Evolutionary conservation across 2,329 filamentous ascomycete species (phyloP), one percentile per base, ranked within the genome.

Genomic region (Westerdykella sp.): DNA sequence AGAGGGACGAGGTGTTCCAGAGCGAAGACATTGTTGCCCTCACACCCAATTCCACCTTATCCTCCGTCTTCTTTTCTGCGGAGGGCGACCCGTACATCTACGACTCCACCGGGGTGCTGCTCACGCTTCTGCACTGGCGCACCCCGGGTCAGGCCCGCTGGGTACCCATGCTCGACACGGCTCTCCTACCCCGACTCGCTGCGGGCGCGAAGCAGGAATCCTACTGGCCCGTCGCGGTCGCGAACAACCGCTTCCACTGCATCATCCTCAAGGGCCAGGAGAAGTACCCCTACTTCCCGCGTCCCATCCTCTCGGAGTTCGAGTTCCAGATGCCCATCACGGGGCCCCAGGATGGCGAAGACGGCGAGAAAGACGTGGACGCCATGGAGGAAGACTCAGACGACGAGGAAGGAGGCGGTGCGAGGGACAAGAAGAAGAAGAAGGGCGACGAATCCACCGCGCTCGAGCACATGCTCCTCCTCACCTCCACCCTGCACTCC

Each of bases 231-330:
- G 87, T 98, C 25, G 93, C 93, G 1, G 90, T 97, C 1, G 88
- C 91, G 2, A 82, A 90, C 59, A 78, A 85, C 57, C 91, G 85
- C 60, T 98, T 98, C 68, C 91, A 97, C 74, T 98, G 94, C 71
- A 96, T 98, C 69, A 97, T 98, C 57, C 82, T 98, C 61, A 98
- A 98, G 70, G 93, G 93, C 49, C 86, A 85, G 30, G 93, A 98
- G 62, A 80, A 84, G 60, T 87, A 96, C 60, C 91, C 0, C 43
- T 96, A 93, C 71, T 97, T 91, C 70, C 93, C 88, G 10, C 83
- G 86, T 9, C 90, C 88, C 2, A 73, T 96, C 31, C 82, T 98
- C 30, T 90, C 84, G 34, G 93, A 98, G 65, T 98, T 98, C 61
- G 87, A 89, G 39, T 95, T 98, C 64, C 81, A 84, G 35, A 79